Evolutionary conservation across 139 green algal species (phyloP).

Genomic region (Ettlia oleoabundans): DNA sequence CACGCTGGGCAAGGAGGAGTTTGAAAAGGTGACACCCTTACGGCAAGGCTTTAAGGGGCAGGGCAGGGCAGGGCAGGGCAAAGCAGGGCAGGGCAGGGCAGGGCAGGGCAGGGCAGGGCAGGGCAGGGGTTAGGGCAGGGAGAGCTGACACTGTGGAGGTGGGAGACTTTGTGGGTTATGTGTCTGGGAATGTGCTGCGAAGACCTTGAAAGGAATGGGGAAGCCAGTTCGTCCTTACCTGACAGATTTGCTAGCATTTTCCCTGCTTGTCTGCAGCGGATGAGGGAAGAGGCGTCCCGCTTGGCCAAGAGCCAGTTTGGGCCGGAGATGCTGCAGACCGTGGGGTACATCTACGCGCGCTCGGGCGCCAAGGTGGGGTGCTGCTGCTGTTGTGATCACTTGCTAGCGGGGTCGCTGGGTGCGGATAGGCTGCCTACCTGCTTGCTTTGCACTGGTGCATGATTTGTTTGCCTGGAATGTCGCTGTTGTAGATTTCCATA

Average conservation of each 20-base stretch:
- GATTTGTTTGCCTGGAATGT: not conserved
- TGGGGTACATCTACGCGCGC: slow-evolving; percentile 76
- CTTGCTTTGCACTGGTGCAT: not conserved
- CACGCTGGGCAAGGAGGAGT: slow-evolving; percentile 24
- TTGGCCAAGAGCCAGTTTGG: slow-evolving; percentile 78
- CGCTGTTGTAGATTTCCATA: too few species aligned
- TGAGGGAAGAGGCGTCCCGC: slow-evolving; percentile 57
- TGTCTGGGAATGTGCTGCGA: too few species aligned
- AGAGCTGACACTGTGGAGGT: too few species aligned
- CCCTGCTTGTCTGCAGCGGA: not conserved
- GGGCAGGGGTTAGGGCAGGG: too few species aligned
- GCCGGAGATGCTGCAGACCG: slow-evolving; percentile 76
- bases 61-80: too few species aligned
- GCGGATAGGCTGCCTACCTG: not conserved
- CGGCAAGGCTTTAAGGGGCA: too few species aligned
- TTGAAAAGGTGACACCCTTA: slow-evolving; percentile 7
- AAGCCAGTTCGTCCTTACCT: too few species aligned
- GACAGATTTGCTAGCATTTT: not conserved
- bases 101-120: too few species aligned
- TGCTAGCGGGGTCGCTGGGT: too few species aligned
- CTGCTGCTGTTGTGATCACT: not conserved
- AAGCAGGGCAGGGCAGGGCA: too few species aligned
- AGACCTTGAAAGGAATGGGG: too few species aligned
- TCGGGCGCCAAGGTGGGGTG: slow-evolving; percentile 57
- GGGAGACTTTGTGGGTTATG: too few species aligned